phyloP scores from a whole-genome alignment of 108 stramenopile genomes.

The Fragilaria radians region DNA sequence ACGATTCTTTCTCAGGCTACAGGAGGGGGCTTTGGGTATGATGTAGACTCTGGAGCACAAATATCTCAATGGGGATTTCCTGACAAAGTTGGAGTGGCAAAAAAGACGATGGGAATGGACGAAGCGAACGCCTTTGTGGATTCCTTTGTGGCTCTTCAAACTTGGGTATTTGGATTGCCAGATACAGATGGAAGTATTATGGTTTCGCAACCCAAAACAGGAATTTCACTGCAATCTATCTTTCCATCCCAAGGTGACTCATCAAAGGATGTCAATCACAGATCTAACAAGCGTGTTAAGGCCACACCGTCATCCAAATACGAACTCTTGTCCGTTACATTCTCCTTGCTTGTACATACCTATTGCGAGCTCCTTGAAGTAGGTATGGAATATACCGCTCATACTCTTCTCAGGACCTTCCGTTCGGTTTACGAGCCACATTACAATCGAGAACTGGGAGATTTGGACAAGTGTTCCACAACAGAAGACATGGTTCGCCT shows the following conservation, averaged over 20 bases:
- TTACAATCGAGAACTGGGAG: conserved; percentile 50
- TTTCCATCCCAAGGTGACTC: conserved; percentile 1
- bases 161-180: conserved; percentile 81
- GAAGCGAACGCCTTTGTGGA: conserved; percentile 74
- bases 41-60: conserved; percentile 67
- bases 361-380: conserved; percentile 81
- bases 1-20: conserved; percentile 36
- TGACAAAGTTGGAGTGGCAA: conserved; percentile 8
- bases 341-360: conserved; percentile 81
- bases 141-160: conserved; percentile 63
- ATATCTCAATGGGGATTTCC: conserved; percentile 74
- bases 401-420: conserved; percentile 62
- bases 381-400: conserved; percentile 71
- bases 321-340: conserved; percentile 77
- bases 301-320: conserved; percentile 54
- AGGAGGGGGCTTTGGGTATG: conserved; percentile 74
- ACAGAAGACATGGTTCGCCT: conserved; percentile 63
- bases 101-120: conserved; percentile 26
- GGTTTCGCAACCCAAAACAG: conserved; percentile 26
- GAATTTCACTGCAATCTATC: conserved; percentile 12
- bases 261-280: neutral
- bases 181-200: conserved; percentile 19
- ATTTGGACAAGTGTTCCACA: conserved; percentile 54
- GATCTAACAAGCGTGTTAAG: neutral
- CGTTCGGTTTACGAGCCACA: conserved; percentile 65